Evolutionary conservation across 169 alveolate species (phyloP), one percentile per base, ranked within the genome.

Genomic region (Eimeria sp.): DNA sequence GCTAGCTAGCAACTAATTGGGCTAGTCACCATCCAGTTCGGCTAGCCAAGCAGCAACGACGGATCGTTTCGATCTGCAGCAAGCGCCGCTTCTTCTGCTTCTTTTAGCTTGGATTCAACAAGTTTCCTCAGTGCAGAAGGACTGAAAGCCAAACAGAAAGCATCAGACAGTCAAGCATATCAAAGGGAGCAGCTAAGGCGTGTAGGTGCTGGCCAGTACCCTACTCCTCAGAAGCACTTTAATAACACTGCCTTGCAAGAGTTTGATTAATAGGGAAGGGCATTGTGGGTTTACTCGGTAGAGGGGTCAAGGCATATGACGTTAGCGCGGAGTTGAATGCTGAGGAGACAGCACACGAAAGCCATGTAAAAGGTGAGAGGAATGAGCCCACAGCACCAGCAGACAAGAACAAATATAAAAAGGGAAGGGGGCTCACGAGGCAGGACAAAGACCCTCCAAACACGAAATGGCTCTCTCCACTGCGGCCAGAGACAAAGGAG

Each of bases 261-360:
- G 27, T 9, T 20, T 49, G 89, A 18, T 64, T 37, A 4, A 14
- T 33, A 27, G 27, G 80, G 80, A 10, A 71, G 0, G 80, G 49
- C 54, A 0, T 4, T 30, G 80, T 71, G 56, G 6, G 33, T 6
- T 52, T 64, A 87, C 93, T 87, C 93, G 43, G 62, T 46, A 62
- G 93, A 6, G 58, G 83, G 66, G 49, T 60, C 66, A 25, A 87
- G 82, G 66, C 46, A 43, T 23, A 87, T 46, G 66, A 87, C 83
- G 56, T 87, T 87, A 37, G 93, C 30, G 82, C 93, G 93, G 46
- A 87, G 68, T 52, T 87, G 93, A 43, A 87, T 87, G 80, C 93
- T 87, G 93, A 16, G 68, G 62, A 40, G 49, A 64, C 66, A 40
- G 13, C 78, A 64, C 62, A 60, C 10, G 14, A 18, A 30, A 2